A percentile compares a stretch with the other conserved stretches of the same genome.
phyloP scores from a whole-genome alignment of 2,329 filamentous ascomycete species.

The Fusarium coicis region DNA sequence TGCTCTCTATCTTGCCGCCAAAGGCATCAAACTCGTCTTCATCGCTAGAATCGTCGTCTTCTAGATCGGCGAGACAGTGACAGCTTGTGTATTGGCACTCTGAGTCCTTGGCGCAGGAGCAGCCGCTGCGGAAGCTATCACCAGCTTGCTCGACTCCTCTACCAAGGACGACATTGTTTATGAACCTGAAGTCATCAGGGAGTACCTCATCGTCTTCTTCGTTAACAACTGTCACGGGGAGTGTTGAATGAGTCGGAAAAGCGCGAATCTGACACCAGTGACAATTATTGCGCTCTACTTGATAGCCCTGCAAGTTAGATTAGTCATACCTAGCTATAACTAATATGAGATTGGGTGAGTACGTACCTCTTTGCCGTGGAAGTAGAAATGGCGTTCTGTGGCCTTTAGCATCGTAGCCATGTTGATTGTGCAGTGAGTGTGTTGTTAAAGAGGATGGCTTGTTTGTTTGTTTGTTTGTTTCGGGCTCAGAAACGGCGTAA shows the following conservation, averaged over 20 bases:
- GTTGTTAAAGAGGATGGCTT: background rate
- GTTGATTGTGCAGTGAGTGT: background rate
- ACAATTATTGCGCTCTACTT: slow-evolving; percentile 58
- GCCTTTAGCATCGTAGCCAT: slow-evolving; percentile 57
- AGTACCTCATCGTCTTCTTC: slow-evolving; percentile 65
- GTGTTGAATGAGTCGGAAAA: slow-evolving; percentile 60
- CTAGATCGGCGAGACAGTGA: slow-evolving; percentile 73
- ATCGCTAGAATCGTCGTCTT: slow-evolving; percentile 61
- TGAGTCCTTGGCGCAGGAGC: slow-evolving; percentile 69
- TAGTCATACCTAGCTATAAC: background rate
- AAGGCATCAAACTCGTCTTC: slow-evolving; percentile 48
- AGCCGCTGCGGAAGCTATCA: slow-evolving; percentile 74
- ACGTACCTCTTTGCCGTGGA: slow-evolving; percentile 55
- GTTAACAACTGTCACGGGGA: slow-evolving; percentile 74
- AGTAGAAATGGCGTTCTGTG: slow-evolving; percentile 61
- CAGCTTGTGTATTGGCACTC: slow-evolving; percentile 76
- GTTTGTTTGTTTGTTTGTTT: background rate
- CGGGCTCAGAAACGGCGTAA: background rate
- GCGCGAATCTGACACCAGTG: slow-evolving; percentile 71
- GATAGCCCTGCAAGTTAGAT: slow-evolving; percentile 43
- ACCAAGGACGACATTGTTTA: slow-evolving; percentile 69
- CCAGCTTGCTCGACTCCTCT: slow-evolving; percentile 69
- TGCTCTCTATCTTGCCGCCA: slow-evolving; percentile 38
- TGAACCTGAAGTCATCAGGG: slow-evolving; percentile 75
- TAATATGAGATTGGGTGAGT: background rate